Base-by-base conservation (phyloP, 2,329 filamentous ascomycete species). In the Xylariales sp. region DNA sequence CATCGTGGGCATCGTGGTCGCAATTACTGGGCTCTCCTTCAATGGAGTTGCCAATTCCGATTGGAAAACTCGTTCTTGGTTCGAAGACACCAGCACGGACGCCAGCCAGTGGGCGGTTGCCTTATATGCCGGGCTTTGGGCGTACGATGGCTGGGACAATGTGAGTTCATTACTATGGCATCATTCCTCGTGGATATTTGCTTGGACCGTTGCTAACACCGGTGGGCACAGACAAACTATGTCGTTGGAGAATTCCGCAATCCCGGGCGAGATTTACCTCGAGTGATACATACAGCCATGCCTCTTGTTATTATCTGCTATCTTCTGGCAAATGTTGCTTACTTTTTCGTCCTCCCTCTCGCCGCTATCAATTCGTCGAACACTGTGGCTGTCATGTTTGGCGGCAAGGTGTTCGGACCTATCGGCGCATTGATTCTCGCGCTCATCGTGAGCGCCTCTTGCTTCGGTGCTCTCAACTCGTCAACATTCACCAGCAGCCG, bases 111-210 rank as follows among this genome's bases (percentile, higher is more conserved):
- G 90, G 86, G 93, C 93, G 4, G 85, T 98, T 32, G 93, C 93
- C 0, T 66, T 98, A 32, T 98, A 98, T 59, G 91, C 89, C 13
- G 93, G 93, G 7, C 73, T 98, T 5, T 98, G 93, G 93, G 93
- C 93, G 1, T 98, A 93, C 63, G 93, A 98, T 58, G 93, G 93
- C 20, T 98, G 93, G 93, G 93, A 98, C 59, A 98, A 98, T 61
- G 88, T 93, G 66, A 67, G 84, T 71, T 32, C 5, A 17, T 19
- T 8, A 20, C 15, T 10, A 17, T 12, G 17, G 13, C n/a, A n/a
- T n/a, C n/a, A n/a, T n/a, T n/a, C n/a, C n/a, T n/a, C n/a, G n/a
- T n/a, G n/a, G n/a, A n/a, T n/a, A n/a, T n/a, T n/a, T n/a, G n/a
- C n/a, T n/a, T n/a, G n/a, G n/a, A n/a, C n/a, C n/a, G n/a, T n/a